A percentile compares a stretch with the other conserved stretches of the same genome.
Conservation (phyloP, 1,139 yeast species). For the Geotrichum aggregatum region DNA sequence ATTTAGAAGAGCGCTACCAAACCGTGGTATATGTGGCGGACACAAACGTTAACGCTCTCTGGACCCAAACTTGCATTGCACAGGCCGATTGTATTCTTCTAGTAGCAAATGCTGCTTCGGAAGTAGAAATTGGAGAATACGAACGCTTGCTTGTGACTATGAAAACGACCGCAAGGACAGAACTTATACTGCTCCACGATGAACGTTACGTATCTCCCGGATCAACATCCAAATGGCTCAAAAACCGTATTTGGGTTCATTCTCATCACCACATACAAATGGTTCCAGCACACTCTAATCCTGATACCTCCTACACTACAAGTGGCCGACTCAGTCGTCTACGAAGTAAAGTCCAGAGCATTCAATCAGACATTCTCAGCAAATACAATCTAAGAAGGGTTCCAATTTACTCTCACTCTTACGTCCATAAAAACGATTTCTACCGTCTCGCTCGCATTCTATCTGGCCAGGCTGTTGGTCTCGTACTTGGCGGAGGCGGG, state of each 20-base stretch:
- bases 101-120: conserved; percentile 49
- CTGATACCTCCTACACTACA: conserved; percentile 8
- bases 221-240: conserved; percentile 78
- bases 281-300: conserved; percentile 20
- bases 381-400: conserved; percentile 33
- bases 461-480: conserved; percentile 89
- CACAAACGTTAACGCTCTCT: conserved; percentile 71
- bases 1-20: conserved; percentile 82
- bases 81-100: conserved; percentile 82
- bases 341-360: conserved; percentile 34
- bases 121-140: conserved; percentile 76
- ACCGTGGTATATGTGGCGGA: conserved; percentile 87
- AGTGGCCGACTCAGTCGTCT: conserved; percentile 28
- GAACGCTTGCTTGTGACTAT: conserved; percentile 71
- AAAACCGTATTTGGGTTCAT: conserved; percentile 82
- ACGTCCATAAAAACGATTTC: conserved; percentile 79
- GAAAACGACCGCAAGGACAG: conserved; percentile 85
- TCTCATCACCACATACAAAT: conserved; percentile 83
- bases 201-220: conserved; percentile 83
- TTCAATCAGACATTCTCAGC: conserved; percentile 37
- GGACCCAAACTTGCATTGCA: conserved; percentile 90
- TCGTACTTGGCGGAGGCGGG: conserved; percentile 96
- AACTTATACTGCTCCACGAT: conserved; percentile 76
- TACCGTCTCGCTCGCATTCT: conserved; percentile 80
- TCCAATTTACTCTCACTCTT: conserved; percentile 43